Conservation (phyloP, 192 early-diverging fungal genomes). For the Ambispora gerdemannii region DNA sequence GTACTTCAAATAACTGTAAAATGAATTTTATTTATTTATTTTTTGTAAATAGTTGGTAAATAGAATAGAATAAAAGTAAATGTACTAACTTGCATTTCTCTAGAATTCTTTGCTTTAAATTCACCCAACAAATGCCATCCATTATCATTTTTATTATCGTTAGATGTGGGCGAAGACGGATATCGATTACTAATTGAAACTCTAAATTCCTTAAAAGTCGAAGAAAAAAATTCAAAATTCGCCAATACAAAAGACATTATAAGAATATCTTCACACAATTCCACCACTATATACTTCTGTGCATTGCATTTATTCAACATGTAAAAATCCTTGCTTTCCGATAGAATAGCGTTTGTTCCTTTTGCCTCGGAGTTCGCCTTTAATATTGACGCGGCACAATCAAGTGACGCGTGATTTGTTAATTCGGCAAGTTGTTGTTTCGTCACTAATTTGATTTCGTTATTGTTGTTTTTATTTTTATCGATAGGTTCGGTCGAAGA, state of each 20-base stretch:
- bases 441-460: conserved; percentile 28
- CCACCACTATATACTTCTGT: conserved; percentile 82
- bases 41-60: conserved; percentile 5
- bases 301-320: conserved; percentile 90
- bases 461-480: conserved; percentile 12
- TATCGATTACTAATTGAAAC: conserved; percentile 76
- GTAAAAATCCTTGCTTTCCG: conserved; percentile 91
- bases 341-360: conserved; percentile 75
- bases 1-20: conserved; percentile 75
- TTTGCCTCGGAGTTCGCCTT: conserved; percentile 82
- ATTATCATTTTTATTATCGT: too few species aligned
- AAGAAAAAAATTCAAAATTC: conserved; percentile 96
- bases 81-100: conserved; percentile 71
- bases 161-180: conserved; percentile 79
- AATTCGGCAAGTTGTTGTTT: conserved; percentile 54
- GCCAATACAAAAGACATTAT: conserved; percentile 87
- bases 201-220: conserved; percentile 84
- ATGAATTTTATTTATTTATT: background rate
- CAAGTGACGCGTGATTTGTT: conserved; percentile 94
- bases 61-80: conserved; percentile 16
- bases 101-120: conserved; percentile 80
- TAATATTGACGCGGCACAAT: conserved; percentile 89
- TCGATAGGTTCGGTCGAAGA: background rate
- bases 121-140: conserved; percentile 80
- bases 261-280: conserved; percentile 91